Percentiles rank a stretch among this genome's conserved stretches.
These are phyloP conservation scores for Gossypium schwendimanii DNA, from an alignment of 441 rosid genomes.

Conservation along the genomic window DNA sequence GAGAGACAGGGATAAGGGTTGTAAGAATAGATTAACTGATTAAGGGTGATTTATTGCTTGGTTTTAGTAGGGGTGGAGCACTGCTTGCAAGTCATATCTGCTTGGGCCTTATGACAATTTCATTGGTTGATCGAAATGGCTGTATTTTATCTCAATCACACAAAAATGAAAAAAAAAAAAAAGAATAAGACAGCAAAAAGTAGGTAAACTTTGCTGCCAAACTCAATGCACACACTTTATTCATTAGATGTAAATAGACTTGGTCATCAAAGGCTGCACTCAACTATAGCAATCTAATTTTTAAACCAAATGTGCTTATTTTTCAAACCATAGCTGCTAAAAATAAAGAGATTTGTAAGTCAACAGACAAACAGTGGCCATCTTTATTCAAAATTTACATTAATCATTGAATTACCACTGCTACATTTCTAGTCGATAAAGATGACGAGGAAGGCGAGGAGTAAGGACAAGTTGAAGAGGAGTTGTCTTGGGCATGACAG, in stretches of 20 bases:
- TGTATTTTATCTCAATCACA: neutral
- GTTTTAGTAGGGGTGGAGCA: neutral
- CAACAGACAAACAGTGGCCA: neutral
- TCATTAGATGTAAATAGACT: too few species aligned
- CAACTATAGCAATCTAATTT: too few species aligned
- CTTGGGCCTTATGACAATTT: neutral
- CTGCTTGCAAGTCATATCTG: neutral
- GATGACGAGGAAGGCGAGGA: constrained; percentile 26
- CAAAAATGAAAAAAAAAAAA: neutral
- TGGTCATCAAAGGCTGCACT: too few species aligned
- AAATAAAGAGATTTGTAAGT: too few species aligned
- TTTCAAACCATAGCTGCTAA: too few species aligned
- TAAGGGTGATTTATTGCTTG: neutral
- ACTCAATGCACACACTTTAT: too few species aligned
- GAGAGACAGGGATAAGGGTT: neutral
- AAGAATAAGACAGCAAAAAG: too few species aligned
- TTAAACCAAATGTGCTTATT: too few species aligned
- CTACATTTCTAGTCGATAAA: neutral
- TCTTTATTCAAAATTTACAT: neutral
- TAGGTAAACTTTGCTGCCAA: neutral
- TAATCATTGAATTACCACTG: neutral
- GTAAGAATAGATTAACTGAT: too few species aligned
- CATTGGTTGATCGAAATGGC: neutral
- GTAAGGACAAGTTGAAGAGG: constrained; percentile 23
- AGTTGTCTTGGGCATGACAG: constrained; percentile 29